Base-by-base conservation (phyloP, 2,329 filamentous ascomycete genomes). In the Penicillium expansum region DNA sequence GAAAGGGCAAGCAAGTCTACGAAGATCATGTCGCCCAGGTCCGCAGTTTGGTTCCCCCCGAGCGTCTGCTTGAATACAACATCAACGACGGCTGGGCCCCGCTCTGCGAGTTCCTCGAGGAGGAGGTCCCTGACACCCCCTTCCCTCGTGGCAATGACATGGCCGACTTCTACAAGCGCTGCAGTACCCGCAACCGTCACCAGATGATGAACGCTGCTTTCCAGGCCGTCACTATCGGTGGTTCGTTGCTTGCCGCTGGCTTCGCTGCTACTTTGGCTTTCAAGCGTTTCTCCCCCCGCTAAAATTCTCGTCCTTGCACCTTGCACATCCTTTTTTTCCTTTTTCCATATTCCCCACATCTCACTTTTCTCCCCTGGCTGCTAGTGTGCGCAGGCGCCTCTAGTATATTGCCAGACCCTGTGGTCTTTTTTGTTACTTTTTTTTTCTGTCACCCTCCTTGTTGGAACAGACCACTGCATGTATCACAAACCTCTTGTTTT, bases 1-100 rank as follows among this genome's bases (percentile, higher is more conserved):
- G 82, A 69, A 78, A 82, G 57, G 86, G 85, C 68, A 88, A 88
- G 76, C 79, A 84, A 51, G 78, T 85, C 44, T 89, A 84, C 76
- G 71, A 75, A 39, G 77, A 82, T 56, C 82, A 85, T 69, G 82
- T 84, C 65, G 80, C 76, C 10, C 74, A 82, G 63, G 77, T 85
- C 27, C 77, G 77, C 53, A 71, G 71, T 59, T 32, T 83, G 51
- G 75, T 77, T 9, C 80, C 81, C 4, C 68, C 74, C 8, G 80
- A 82, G 59, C 77, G 78, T 57, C 72, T 83, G 38, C 74, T 84
- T 43, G 80, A 82, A 64, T 83, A 82, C 71, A 76, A 77, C 65
- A 79, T 83, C 65, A 76, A 77, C 56, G 79, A 82, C 39, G 82
- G 82, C 56, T 83, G 80, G 80, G 76, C 73, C 57, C 80, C 81